These are phyloP conservation scores for Oxytropis ochrocephala DNA, from an alignment of 306 rosid genomes.

Conservation along the genomic window DNA sequence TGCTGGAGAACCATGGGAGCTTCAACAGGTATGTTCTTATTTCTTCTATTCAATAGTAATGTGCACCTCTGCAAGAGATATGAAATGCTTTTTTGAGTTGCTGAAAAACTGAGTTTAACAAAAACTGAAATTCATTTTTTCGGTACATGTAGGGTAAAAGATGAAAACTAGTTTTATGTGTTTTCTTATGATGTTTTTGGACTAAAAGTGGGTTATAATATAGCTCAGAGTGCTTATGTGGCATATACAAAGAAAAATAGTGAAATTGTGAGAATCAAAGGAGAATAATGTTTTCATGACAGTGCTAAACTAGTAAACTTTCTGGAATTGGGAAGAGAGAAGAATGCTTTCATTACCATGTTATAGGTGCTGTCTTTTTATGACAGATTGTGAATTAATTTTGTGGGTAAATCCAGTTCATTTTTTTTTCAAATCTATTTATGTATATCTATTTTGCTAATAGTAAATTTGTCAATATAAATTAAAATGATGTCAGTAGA, in stretches of 20 bases:
- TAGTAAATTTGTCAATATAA: background rate
- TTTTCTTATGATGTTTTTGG: constrained; percentile 3
- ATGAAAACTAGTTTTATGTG: background rate
- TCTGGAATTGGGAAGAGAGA: background rate
- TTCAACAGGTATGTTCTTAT: constrained; percentile 41
- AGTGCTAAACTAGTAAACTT: background rate
- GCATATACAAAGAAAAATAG: background rate
- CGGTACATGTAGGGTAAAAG: background rate
- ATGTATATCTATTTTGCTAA: background rate
- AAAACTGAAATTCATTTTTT: background rate
- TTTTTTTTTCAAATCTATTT: background rate
- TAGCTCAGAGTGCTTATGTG: background rate
- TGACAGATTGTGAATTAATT: background rate
- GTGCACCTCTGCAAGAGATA: background rate
- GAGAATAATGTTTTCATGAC: background rate
- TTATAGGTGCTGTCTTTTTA: background rate
- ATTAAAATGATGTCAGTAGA: background rate
- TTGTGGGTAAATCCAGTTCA: background rate
- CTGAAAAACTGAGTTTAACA: background rate
- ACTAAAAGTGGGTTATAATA: background rate
- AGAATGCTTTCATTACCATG: background rate
- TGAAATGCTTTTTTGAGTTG: background rate
- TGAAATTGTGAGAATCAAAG: background rate
- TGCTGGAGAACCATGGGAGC: constrained; percentile 26
- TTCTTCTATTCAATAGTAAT: constrained; percentile 8